These are phyloP conservation scores for Orbilia oligospora DNA, from an alignment of 2,329 filamentous ascomycete species.

Conservation along the genomic window DNA sequence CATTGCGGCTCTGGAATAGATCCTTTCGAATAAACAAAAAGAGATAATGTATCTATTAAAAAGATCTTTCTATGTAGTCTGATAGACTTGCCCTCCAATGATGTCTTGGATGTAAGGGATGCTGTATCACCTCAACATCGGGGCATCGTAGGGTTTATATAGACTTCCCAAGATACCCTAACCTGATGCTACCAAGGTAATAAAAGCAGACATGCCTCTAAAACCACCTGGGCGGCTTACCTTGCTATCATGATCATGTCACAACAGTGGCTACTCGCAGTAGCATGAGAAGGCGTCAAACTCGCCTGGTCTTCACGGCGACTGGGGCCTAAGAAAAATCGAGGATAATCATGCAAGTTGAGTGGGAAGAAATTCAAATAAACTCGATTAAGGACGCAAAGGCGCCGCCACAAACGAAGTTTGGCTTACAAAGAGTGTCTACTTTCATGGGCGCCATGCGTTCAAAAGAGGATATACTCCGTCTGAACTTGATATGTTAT, in stretches of 20 bases:
- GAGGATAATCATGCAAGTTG: background rate
- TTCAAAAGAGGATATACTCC: background rate
- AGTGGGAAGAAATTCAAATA: background rate
- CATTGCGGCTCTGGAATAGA: background rate
- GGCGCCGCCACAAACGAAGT: background rate
- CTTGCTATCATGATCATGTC: too few relatives aligned
- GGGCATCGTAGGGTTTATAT: background rate
- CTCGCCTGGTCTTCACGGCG: background rate
- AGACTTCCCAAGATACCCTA: background rate
- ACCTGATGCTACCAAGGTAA: background rate
- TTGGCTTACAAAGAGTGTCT: background rate
- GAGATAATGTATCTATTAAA: background rate
- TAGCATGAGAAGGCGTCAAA: background rate
- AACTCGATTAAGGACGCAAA: too few relatives aligned
- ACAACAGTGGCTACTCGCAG: too few relatives aligned
- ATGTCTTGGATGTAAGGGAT: background rate
- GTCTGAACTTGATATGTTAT: background rate
- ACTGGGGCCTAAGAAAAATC: background rate
- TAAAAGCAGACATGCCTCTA: background rate
- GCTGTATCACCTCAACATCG: background rate
- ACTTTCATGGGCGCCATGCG: background rate
- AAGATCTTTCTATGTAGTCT: background rate
- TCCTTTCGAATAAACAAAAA: too few relatives aligned
- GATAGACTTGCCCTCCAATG: background rate
- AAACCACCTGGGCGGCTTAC: too few relatives aligned